Base-by-base conservation (phyloP, 106 monocot species). In the Narthecium ossifragum region DNA sequence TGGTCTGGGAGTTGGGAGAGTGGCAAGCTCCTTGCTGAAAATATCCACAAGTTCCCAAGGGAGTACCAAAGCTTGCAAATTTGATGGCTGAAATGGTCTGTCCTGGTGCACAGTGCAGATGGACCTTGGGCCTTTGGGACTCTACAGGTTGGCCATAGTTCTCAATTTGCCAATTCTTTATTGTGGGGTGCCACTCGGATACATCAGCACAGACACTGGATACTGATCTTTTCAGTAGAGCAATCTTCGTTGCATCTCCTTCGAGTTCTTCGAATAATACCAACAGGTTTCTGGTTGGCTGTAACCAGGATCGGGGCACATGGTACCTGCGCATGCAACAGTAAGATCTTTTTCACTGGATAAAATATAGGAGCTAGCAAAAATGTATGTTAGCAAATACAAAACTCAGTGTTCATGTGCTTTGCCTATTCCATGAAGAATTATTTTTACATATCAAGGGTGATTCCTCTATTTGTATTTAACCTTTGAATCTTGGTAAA, bases 41-140 rank as follows among this genome's bases (percentile, higher is more conserved):
- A 56, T 63, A 87, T 63, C 96, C 96, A 53, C 96, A 98, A 1
- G 86, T 84, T 31, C 96, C 96, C 6, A 49, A 62, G 2, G 96
- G 90, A 37, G 90, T 96, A 9, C 96, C 96, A 55, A 90, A 96
- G 70, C 90, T 96, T 2, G 90, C 96, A 51, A 96, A 96, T 54
- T 83, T 96, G 66, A 96, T 90, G 26, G 83, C 75, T 4, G 90
- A 86, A 29, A 96, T 96, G 6, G 73, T 65, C 59, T 90, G 90
- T 23, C 96, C 86, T 3, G 73, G 61, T 21, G 84, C 70, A 48
- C 96, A 96, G 8, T 46, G 77, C 39, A 96, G 68, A 62, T 96
- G 90, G 27, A 96, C 75, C 59, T 89, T 90, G 4, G 96, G 70
- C 48, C 56, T 52, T 43, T 43, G 82, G 55, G 50, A 25, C 52